Evolutionary conservation across 2,329 filamentous ascomycete species (phyloP).

Genomic region (Pestalotiopsis sp.): DNA sequence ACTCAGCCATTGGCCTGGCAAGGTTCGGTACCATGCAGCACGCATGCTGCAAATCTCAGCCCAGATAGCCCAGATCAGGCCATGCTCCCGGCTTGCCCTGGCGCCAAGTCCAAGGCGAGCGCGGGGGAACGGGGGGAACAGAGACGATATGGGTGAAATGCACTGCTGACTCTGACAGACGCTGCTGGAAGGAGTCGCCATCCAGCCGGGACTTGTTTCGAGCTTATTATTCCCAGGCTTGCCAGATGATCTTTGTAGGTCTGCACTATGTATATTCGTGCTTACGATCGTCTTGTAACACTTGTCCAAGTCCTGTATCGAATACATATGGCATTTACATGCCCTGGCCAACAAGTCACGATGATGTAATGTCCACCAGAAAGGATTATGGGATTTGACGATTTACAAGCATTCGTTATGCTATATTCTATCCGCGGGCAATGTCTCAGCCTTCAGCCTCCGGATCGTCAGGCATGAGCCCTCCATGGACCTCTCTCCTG

Average conservation of each 20-base stretch:
- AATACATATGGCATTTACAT: not conserved
- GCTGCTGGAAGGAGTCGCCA: not conserved
- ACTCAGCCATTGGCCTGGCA: slow-evolving; percentile 4
- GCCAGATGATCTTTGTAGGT: not conserved
- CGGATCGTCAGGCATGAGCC: not conserved
- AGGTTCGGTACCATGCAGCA: slow-evolving; percentile 3
- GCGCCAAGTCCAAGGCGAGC: not conserved
- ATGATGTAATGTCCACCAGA: not conserved
- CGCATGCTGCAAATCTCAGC: not conserved
- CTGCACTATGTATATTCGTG: too few species aligned
- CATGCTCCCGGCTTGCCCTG: not conserved
- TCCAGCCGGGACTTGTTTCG: not conserved
- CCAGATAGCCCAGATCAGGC: slow-evolving; percentile 10
- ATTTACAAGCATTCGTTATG: not conserved
- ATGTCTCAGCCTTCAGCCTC: not conserved
- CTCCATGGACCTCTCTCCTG: not conserved
- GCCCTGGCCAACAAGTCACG: not conserved
- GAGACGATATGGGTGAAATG: not conserved
- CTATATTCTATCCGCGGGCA: too few species aligned
- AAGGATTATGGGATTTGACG: not conserved
- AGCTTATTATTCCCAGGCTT: not conserved
- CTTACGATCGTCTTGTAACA: too few species aligned
- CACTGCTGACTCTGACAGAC: not conserved
- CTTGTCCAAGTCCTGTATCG: not conserved
- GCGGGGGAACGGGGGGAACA: not conserved